Percentiles rank a stretch among this genome's conserved stretches.
Evolutionary conservation across 139 green algal genomes (phyloP).

Genomic region (Marvania coccoides): DNA sequence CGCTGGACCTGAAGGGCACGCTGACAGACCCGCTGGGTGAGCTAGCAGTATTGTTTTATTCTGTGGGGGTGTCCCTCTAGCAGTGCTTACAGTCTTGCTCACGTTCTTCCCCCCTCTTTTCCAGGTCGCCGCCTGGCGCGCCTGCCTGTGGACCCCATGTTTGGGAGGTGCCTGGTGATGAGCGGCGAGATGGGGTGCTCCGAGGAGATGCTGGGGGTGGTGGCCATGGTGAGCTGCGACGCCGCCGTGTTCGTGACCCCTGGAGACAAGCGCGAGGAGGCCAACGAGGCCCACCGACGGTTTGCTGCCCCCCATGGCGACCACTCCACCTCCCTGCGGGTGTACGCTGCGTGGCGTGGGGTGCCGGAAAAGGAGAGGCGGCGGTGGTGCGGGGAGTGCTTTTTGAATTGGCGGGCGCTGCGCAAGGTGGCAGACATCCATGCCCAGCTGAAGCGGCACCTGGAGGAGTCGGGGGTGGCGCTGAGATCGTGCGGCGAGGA

Average conservation of each 20-base stretch:
- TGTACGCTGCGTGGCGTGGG: constrained; percentile 48
- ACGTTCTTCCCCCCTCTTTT: not conserved
- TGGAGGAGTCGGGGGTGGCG: constrained; percentile 29
- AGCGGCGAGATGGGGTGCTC: constrained; percentile 49
- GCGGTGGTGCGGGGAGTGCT: constrained; percentile 39
- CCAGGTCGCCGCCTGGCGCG: constrained; percentile 41
- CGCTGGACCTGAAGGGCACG: constrained; percentile 50
- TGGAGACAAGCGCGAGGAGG: constrained; percentile 58
- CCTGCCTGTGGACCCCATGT: constrained; percentile 82
- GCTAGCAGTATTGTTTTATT: not conserved
- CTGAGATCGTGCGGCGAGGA: constrained; percentile 45
- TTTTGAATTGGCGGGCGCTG: constrained; percentile 44
- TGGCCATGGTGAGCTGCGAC: constrained; percentile 72
- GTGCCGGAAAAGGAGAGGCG: constrained; percentile 14
- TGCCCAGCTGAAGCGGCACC: constrained; percentile 40
- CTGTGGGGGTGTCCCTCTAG: not conserved
- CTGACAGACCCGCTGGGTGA: constrained; percentile 45
- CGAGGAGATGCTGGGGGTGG: constrained; percentile 60
- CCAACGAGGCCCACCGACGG: constrained; percentile 40
- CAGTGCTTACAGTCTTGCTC: not conserved
- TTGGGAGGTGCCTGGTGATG: constrained; percentile 28
- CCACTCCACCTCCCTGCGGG: constrained; percentile 66
- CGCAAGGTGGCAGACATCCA: constrained; percentile 68
- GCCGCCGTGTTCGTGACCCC: constrained; percentile 5
- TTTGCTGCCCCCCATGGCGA: constrained; percentile 65